Base-by-base conservation (phyloP, 2,329 filamentous ascomycete species). In the Sphaerulina populicola region DNA sequence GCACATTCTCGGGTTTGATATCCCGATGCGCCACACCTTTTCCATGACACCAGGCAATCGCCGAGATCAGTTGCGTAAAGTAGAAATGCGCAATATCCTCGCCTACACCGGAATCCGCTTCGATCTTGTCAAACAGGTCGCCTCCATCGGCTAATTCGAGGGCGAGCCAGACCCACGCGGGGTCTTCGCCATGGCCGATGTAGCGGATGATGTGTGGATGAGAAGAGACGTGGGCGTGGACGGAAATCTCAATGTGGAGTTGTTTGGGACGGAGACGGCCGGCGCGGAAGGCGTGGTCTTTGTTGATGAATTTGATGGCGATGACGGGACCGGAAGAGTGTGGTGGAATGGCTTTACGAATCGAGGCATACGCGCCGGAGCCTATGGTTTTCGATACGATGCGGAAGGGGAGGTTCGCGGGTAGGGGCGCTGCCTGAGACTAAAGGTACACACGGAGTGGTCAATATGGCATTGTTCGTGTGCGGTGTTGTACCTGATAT, bases 101-200 rank as follows among this genome's bases (percentile, higher is more conserved):
- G 6, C 85, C 81, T n/a, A 97, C 88, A 43, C 93, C 93, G 40
- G 91, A 87, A 68, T 98, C 93, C 14, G 93, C 90, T 72, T 98
- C 94, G 62, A 98, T 97, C 75, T 98, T 98, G 80, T 98, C 93
- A 69, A 98, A 98, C 6, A 98, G 77, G 67, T 98, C 93, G 9
- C 93, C 93, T 38, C 93, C 93, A 62, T 94, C 88, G 41, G 93
- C 93, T 60, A 88, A 85, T 70, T 98, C 93, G 89, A 98, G 96
- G 36, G 90, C 91, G 61, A 98, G 95, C 93, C 93, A 98, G 61
- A 86, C 81, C 91, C 93, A 98, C 14, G 83, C 72, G 0, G 76
- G 64, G 66, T 98, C 90, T 68, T 96, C 88, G 49, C 89, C 91
- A 1, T 84, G 86, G 38, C 85, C 83, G 62, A 94, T 89, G 78